phyloP scores from a whole-genome alignment of 2,329 filamentous ascomycete genomes.

The Kalmusia sp. region DNA sequence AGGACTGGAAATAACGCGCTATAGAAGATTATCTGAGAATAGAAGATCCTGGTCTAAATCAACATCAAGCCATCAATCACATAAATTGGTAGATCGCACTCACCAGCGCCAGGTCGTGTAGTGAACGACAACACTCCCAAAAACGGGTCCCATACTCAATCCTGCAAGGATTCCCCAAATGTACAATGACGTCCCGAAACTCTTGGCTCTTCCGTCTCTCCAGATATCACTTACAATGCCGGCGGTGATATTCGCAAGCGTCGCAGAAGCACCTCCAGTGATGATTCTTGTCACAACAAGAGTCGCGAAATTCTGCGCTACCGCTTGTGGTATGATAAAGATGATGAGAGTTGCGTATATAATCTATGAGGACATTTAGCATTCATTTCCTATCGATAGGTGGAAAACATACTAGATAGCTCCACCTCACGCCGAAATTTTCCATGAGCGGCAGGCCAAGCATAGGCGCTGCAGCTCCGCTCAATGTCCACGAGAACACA shows the following conservation, averaged over 20 bases:
- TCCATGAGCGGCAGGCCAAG: conserved; percentile 54
- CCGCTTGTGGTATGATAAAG: conserved; percentile 51
- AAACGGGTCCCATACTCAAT: conserved; percentile 53
- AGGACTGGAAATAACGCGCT: conserved; percentile 51
- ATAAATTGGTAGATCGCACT: conserved; percentile 10
- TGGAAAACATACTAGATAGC: conserved; percentile 49
- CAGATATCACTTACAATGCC: conserved; percentile 47
- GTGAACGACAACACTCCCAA: conserved; percentile 49
- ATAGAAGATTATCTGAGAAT: conserved; percentile 55
- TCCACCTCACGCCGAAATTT: conserved; percentile 52
- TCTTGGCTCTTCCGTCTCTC: conserved; percentile 47
- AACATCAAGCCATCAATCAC: conserved; percentile 12
- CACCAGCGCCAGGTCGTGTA: conserved; percentile 53
- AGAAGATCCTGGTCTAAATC: conserved; percentile 49
- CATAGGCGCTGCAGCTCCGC: conserved; percentile 51
- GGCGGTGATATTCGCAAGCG: conserved; percentile 50
- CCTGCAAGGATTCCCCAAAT: conserved; percentile 54
- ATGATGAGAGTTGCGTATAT: conserved; percentile 51
- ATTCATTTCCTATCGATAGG: not conserved
- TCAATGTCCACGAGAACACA: conserved; percentile 51
- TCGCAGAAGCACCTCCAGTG: conserved; percentile 52
- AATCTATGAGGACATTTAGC: conserved; percentile 19
- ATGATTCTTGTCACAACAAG: conserved; percentile 54
- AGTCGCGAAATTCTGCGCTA: conserved; percentile 55
- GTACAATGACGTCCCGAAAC: conserved; percentile 53